Percentiles rank a stretch among this genome's conserved stretches.
Conservation (phyloP, 208 protist species). For the Trypanosoma congolense region DNA sequence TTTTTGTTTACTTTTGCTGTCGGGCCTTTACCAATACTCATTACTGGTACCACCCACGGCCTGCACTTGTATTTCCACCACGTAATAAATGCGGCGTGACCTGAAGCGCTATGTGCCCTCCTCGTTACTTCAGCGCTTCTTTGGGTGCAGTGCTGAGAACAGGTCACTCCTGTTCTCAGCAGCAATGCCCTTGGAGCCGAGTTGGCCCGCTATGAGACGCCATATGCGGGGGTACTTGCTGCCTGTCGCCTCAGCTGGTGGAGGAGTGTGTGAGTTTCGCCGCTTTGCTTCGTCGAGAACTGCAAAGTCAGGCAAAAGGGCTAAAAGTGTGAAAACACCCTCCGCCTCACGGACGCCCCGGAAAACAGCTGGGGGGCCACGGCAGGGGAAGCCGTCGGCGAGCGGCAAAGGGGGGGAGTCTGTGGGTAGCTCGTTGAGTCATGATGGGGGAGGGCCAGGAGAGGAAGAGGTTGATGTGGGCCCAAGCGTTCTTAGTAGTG, state of each 20-base stretch:
- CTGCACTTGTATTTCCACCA: no score
- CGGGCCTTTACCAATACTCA: no score
- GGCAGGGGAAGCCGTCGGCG: not conserved
- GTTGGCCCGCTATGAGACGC: not conserved
- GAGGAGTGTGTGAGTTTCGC: not conserved
- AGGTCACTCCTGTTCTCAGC: not conserved
- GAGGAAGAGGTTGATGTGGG: not conserved
- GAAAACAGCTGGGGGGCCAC: not conserved
- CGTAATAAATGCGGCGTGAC: no score
- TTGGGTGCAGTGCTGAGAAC: no score
- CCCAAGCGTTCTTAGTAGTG: not conserved
- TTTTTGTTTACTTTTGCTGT: no score
- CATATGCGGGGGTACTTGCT: not conserved
- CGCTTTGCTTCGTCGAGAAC: not conserved
- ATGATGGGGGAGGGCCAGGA: not conserved
- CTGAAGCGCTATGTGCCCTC: no score
- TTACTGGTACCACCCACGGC: no score
- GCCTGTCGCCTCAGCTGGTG: not conserved
- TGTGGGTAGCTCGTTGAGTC: not conserved
- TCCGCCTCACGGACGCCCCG: not conserved
- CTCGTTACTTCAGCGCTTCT: no score
- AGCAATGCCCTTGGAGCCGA: not conserved
- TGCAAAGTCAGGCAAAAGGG: not conserved
- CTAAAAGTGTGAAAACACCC: not conserved
- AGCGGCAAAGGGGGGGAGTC: not conserved